Percentiles rank a stretch among this genome's conserved stretches.
Conservation (phyloP, 2,329 filamentous ascomycete species). For the Hypoxylon sp. region DNA sequence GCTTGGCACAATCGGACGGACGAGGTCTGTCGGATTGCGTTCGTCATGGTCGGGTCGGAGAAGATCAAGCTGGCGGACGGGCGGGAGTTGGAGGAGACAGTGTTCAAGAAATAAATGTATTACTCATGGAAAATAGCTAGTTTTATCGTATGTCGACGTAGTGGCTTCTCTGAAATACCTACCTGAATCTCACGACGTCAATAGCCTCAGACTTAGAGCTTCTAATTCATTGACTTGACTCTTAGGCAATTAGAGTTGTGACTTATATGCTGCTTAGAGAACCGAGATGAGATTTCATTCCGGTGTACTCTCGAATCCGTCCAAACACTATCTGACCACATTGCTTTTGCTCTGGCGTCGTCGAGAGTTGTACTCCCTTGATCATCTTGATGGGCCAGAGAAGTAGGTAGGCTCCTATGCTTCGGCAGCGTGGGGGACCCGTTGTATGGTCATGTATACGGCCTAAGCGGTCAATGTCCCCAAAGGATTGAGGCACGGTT, state of each 20-base stretch:
- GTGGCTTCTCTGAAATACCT: background rate
- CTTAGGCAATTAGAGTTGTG: background rate
- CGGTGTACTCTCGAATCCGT: slow-evolving; percentile 58
- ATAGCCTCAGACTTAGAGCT: background rate
- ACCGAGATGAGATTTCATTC: slow-evolving; percentile 57
- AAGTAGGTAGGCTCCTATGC: slow-evolving; percentile 58
- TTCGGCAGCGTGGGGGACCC: slow-evolving; percentile 50
- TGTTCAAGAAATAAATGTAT: slow-evolving; percentile 33
- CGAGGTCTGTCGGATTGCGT: slow-evolving; percentile 58
- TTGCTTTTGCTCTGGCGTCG: slow-evolving; percentile 52
- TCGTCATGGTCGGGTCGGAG: slow-evolving; percentile 59
- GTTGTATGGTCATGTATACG: slow-evolving; percentile 32
- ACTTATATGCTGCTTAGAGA: slow-evolving; percentile 44
- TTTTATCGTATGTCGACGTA: no score
- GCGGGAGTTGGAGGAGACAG: slow-evolving; percentile 56
- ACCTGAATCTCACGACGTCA: background rate
- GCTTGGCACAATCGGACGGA: slow-evolving; percentile 64
- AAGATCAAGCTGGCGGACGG: slow-evolving; percentile 59
- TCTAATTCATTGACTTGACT: background rate
- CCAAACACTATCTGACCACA: slow-evolving; percentile 54
- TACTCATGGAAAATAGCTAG: background rate
- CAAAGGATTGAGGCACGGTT: slow-evolving; percentile 58
- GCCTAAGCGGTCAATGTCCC: slow-evolving; percentile 55
- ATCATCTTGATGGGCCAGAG: slow-evolving; percentile 59
- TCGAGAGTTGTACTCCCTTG: slow-evolving; percentile 48